Evolutionary conservation across 2,329 filamentous ascomycete species (phyloP), one percentile per base, ranked within the genome.

Genomic region (Penicillium decumbens): DNA sequence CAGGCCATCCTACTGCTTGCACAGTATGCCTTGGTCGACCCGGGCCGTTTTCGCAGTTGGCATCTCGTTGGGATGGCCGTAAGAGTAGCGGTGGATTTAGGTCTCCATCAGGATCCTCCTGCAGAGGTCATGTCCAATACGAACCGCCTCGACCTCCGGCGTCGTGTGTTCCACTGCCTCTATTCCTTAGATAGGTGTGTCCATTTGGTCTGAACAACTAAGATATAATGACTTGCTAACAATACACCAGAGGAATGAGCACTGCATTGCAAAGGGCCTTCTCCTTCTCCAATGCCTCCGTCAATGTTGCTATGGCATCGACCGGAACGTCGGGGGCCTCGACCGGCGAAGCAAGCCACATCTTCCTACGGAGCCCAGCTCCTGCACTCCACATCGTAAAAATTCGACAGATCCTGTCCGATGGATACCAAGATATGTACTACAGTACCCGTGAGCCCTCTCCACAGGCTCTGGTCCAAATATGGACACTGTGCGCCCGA

Each of bases 1-100:
- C 91, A 95, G 67, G 90, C 90, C 0, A 77, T 97, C 20, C 72
- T 96, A 2, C 77, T 97, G 2, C 80, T 97, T 45, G 90, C 89
- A 0, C 84, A 95, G 60, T 97, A 95, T 67, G 85, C 92, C 3
- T 87, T 93, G 75, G 77, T 95, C 43, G 91, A 97, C 61, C 91
- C 92, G 2, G 82, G 85, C 37, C 89, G 95, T 65, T 96, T 95
- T 63, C 90, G 95, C 63, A 89, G 87, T 61, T 97, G 93, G 91
- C 91, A 93, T 56, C 72, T 96, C 54, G 88, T 96, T 48, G 93
- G 92, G 6, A 91, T 93, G 66, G 91, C 92, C 6, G 88, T 88
- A 35, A 83, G 92, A 50, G 88, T 90, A 5, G 84, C 92, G 64
- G 81, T 96, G 20, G 93, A 98, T 71, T 74, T 96, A 27, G 93